These are phyloP conservation scores for Spencermartinsiella ligniputridi DNA, from an alignment of 1,139 yeast species.

Conservation along the genomic window DNA sequence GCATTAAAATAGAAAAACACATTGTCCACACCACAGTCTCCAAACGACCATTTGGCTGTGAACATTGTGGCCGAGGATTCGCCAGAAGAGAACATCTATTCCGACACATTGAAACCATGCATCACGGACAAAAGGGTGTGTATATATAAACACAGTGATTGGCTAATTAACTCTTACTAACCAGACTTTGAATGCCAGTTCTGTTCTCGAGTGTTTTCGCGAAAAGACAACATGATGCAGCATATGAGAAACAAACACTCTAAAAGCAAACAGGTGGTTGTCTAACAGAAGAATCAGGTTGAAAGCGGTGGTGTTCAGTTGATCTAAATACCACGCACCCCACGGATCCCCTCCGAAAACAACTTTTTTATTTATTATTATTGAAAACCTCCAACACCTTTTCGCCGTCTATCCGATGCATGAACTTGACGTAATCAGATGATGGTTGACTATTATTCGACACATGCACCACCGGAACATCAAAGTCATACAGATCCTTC, in stretches of 20 bases:
- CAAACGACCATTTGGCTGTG: constrained; percentile 26
- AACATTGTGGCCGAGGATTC: constrained; percentile 25
- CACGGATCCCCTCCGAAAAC: background rate
- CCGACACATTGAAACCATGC: constrained; percentile 28
- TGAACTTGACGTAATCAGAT: constrained; percentile 55
- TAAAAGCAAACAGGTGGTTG: constrained; percentile 9
- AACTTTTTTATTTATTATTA: constrained; percentile 1
- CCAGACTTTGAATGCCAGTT: constrained; percentile 23
- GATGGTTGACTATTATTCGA: constrained; percentile 34
- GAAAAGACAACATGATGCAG: constrained; percentile 30
- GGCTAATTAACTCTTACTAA: background rate
- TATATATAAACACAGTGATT: background rate
- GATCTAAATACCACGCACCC: background rate
- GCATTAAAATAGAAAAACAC: constrained; percentile 1
- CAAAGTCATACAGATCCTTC: constrained; percentile 83
- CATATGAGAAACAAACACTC: constrained; percentile 27
- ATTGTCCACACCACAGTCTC: constrained; percentile 4
- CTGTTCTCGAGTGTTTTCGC: constrained; percentile 24
- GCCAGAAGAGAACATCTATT: constrained; percentile 26
- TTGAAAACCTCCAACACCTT: constrained; percentile 39
- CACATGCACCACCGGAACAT: constrained; percentile 83
- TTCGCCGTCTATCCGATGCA: constrained; percentile 67
- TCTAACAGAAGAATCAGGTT: no score
- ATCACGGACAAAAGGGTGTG: constrained; percentile 25
- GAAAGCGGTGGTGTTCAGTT: no score